phyloP scores from a whole-genome alignment of 73 alveolate species.

The Paramecium biaurelia region DNA sequence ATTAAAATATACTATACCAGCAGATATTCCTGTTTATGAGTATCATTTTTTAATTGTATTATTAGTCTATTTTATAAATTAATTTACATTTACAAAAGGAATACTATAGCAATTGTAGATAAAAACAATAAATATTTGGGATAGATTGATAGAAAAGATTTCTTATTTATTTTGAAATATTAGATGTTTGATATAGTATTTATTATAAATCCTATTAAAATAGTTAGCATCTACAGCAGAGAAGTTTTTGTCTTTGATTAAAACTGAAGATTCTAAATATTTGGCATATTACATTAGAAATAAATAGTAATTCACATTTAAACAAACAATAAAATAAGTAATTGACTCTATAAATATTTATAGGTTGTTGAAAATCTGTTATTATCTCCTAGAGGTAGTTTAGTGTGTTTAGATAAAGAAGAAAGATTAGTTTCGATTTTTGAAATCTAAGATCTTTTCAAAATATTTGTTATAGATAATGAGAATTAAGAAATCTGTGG shows the following conservation, averaged over 20 bases:
- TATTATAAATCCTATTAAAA: not conserved
- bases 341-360: not conserved
- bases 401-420: not conserved
- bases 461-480: not conserved
- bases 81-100: not conserved
- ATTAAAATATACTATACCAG: not conserved
- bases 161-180: slow-evolving; percentile 10
- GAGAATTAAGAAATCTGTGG: no score
- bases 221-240: slow-evolving; percentile 16
- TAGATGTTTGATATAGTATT: slow-evolving; percentile 47
- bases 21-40: slow-evolving; percentile 30
- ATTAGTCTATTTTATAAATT: not conserved
- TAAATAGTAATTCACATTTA: not conserved
- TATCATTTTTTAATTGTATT: not conserved
- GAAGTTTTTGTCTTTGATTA: not conserved
- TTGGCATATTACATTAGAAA: not conserved
- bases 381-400: not conserved
- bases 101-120: not conserved
- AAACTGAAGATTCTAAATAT: slow-evolving; percentile 18
- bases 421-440: not conserved
- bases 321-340: slow-evolving; percentile 2
- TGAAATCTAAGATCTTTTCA: not conserved
- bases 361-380: slow-evolving; percentile 43
- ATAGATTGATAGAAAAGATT: slow-evolving; percentile 36
- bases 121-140: not conserved